Evolutionary conservation across 202 grass and related monocot genomes (phyloP).

Genomic region (Schoenoplectus triqueter): DNA sequence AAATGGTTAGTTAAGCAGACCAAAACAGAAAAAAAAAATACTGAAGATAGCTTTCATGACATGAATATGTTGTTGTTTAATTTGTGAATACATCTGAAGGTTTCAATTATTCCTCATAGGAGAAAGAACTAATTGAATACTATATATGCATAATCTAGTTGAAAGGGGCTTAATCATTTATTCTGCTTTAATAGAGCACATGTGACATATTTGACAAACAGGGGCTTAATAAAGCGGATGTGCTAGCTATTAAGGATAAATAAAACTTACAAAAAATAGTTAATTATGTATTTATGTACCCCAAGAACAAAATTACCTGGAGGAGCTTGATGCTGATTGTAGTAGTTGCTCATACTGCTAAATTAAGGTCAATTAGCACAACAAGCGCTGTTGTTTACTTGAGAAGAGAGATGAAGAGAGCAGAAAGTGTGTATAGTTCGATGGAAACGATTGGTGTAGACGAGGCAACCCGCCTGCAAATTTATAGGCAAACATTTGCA

Average conservation of each 20-base stretch:
- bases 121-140: not conserved
- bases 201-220: not conserved
- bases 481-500: constrained; percentile 13
- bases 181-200: not conserved
- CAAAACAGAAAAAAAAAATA: not conserved
- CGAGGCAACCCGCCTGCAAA: too few relatives aligned
- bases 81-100: not conserved
- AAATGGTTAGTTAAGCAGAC: not conserved
- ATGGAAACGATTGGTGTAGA: not conserved
- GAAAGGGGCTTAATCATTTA: not conserved
- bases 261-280: not conserved
- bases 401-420: not conserved
- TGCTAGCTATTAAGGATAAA: not conserved
- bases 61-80: not conserved
- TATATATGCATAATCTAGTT: not conserved
- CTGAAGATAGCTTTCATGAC: not conserved
- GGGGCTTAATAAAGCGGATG: not conserved
- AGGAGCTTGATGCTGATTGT: constrained; percentile 28
- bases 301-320: not conserved
- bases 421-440: not conserved
- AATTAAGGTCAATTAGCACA: constrained; percentile 2
- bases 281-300: too few relatives aligned
- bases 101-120: not conserved
- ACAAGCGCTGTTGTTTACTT: not conserved
- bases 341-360: constrained; percentile 31